A percentile compares a stretch with the other conserved stretches of the same genome.
Evolutionary conservation across 371 early-diverging fungal genomes (phyloP).

Genomic region (Phascolomyces articulosus): DNA sequence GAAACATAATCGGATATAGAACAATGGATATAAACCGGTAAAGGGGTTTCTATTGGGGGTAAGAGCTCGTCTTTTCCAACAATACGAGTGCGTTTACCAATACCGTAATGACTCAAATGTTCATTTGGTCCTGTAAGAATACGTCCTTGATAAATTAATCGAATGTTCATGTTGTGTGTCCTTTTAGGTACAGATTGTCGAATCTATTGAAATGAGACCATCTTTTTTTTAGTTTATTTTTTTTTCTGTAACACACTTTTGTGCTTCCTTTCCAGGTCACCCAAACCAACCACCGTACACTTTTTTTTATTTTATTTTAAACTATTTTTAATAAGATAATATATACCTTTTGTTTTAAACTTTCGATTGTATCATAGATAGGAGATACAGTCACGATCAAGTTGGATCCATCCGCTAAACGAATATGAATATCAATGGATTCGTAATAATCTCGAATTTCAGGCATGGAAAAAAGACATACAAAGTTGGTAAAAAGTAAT

Average conservation of each 20-base stretch:
- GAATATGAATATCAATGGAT: conserved; percentile 42
- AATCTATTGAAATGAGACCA: too few species aligned
- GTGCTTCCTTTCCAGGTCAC: neutral
- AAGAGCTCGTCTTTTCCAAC: conserved; percentile 23
- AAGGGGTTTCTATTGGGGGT: too few species aligned
- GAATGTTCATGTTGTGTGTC: conserved; percentile 47
- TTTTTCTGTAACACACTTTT: neutral
- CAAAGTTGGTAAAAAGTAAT: neutral
- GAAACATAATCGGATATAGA: conserved; percentile 44
- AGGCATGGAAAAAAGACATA: conserved; percentile 2
- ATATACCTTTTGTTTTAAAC: conserved; percentile 55
- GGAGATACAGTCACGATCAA: conserved; percentile 37
- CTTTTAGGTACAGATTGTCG: conserved; percentile 17
- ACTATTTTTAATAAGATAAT: neutral
- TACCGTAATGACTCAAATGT: conserved; percentile 29
- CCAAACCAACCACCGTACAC: too few species aligned
- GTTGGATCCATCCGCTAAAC: conserved; percentile 50
- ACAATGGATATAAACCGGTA: conserved; percentile 48
- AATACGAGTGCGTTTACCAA: conserved; percentile 40
- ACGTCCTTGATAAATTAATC: conserved; percentile 60
- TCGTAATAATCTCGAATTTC: conserved; percentile 35
- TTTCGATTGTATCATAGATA: conserved; percentile 34
- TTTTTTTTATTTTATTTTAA: too few species aligned
- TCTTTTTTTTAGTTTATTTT: neutral
- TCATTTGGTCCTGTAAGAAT: conserved; percentile 36